Evolutionary conservation across 2,329 filamentous ascomycete species (phyloP), one percentile per base, ranked within the genome.

Genomic region (Tolypocladium ophioglossoides): DNA sequence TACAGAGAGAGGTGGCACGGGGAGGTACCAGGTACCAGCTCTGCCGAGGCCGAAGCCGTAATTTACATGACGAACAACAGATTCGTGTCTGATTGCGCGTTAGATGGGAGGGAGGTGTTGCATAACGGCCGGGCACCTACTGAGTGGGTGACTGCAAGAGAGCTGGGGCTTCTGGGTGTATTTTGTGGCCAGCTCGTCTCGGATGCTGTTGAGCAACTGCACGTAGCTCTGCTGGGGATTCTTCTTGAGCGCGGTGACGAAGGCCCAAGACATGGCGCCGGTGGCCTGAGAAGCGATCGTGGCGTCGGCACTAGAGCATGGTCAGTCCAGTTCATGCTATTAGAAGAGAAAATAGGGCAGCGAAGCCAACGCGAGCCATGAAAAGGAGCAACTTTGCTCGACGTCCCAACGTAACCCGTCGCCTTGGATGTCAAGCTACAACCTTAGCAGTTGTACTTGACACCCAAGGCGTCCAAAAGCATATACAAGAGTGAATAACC

Each of bases 151-250:
- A 72, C 91, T 96, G 76, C 91, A 95, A 66, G 91, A 97, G 62
- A 99, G 77, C 76, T 99, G 94, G 55, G 94, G 94, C 76, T 95
- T 96, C 75, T 99, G 94, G 12, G 80, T 80, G 69, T 99, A 99
- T 67, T 92, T 92, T 51, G 82, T 84, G 57, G 89, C 76, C 58
- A 99, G 78, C 71, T 97, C 91, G 62, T 96, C 91, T 58, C 94
- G 87, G 65, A 99, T 96, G 71, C 86, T 96, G 78, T 96, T 97
- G 63, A 99, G 80, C 58, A 99, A 76, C 74, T 96, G 87, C 52
- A 99, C 91, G 66, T 99, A 99, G 75, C 91, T 96, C 76, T 99
- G 94, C 67, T 96, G 91, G 0, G 92, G 91, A 69, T 97, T 95
- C 80, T 96, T 96, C 76, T 90, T 92, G 61, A 99, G 80, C 46